These are phyloP conservation scores for Citrus trifoliata DNA, from an alignment of 345 rosid genomes.

Conservation along the genomic window DNA sequence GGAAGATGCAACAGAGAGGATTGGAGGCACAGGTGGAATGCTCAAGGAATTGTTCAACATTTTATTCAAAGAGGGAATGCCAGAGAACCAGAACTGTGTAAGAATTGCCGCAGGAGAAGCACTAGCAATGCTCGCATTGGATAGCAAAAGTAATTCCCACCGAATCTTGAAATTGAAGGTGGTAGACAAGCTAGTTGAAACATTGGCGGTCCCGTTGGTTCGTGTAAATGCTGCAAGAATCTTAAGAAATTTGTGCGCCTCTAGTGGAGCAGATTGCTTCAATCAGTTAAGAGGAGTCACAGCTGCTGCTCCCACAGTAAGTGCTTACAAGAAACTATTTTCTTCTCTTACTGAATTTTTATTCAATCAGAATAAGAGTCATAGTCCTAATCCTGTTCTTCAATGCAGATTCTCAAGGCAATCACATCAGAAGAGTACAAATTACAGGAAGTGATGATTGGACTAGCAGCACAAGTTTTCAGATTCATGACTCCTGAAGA, in stretches of 20 bases:
- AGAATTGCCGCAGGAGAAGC: constrained; percentile 87
- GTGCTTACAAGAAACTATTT: constrained; percentile 12
- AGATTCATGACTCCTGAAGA: constrained; percentile 56
- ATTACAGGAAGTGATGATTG: constrained; percentile 87
- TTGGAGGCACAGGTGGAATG: constrained; percentile 82
- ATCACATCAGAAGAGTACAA: constrained; percentile 61
- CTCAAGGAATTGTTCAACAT: constrained; percentile 75
- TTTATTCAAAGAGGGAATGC: constrained; percentile 45
- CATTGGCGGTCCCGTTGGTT: constrained; percentile 50
- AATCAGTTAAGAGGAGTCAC: constrained; percentile 46
- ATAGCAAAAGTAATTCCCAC: constrained; percentile 65
- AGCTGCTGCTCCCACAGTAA: constrained; percentile 67
- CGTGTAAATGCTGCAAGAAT: constrained; percentile 75
- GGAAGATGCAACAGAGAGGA: constrained; percentile 66
- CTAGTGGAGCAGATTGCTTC: constrained; percentile 46
- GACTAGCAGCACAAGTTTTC: constrained; percentile 60
- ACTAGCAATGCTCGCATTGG: constrained; percentile 77
- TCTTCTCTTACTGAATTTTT: neutral
- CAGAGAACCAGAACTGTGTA: constrained; percentile 36
- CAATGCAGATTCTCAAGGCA: constrained; percentile 64
- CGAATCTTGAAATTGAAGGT: constrained; percentile 58
- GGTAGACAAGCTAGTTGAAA: constrained; percentile 46
- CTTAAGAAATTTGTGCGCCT: constrained; percentile 64
- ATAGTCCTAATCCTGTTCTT: neutral
- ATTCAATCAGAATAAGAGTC: neutral